These are phyloP conservation scores for Phoenix dactylifera DNA, from an alignment of 176 grass and related monocot species.

Conservation along the genomic window DNA sequence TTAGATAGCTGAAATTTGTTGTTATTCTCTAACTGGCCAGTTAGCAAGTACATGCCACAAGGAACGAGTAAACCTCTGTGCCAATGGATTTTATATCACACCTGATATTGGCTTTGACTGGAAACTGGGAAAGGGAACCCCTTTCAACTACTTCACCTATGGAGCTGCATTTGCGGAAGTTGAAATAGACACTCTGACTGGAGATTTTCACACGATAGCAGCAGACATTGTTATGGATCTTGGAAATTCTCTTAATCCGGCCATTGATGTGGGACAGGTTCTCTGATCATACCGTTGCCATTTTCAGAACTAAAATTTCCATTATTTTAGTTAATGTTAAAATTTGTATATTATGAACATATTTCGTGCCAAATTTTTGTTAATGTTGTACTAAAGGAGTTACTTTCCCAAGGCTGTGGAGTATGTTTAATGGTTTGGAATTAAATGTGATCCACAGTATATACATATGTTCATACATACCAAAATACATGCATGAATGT, in stretches of 20 bases:
- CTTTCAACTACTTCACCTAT: slow-evolving; percentile 87
- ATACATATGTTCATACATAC: no score
- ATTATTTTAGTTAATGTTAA: background rate
- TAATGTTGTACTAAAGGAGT: no score
- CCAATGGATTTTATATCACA: slow-evolving; percentile 90
- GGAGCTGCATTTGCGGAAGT: slow-evolving; percentile 98
- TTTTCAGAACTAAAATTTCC: background rate
- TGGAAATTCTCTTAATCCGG: slow-evolving; percentile 89
- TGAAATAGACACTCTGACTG: slow-evolving; percentile 90
- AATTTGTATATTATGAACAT: no score
- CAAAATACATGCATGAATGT: no score
- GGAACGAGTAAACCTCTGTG: slow-evolving; percentile 84
- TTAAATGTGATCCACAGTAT: no score
- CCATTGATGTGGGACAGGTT: slow-evolving; percentile 94
- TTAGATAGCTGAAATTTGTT: background rate
- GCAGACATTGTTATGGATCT: slow-evolving; percentile 92
- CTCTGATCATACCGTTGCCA: background rate
- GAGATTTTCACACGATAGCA: slow-evolving; percentile 81
- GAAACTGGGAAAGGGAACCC: slow-evolving; percentile 59
- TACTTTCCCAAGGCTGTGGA: no score
- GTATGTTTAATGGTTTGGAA: no score
- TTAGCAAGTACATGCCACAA: slow-evolving; percentile 59
- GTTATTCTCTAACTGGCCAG: slow-evolving; percentile 30
- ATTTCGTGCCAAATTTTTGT: no score
- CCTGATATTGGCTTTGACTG: slow-evolving; percentile 71